Conservation (phyloP, 2,329 filamentous ascomycete species). For the Dactylellina parvicollis region DNA sequence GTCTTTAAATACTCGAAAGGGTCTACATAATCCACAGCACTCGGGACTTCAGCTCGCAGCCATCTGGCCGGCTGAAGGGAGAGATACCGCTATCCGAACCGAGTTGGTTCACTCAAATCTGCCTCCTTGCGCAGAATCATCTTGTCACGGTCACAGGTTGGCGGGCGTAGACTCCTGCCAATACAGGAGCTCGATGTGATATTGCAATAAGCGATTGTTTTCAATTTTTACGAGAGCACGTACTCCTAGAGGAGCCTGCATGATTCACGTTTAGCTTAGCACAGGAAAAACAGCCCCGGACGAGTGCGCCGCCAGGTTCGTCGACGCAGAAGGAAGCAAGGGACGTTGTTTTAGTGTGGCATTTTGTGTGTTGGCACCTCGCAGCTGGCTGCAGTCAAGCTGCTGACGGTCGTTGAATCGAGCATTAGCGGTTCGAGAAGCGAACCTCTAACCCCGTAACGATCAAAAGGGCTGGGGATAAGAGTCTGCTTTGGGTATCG, state of each 20-base stretch:
- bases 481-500: background rate
- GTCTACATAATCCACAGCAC: conserved; percentile 2
- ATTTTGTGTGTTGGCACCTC: conserved; percentile 42
- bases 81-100: conserved; percentile 1
- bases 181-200: conserved; percentile 35
- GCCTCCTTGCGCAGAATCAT: conserved; percentile 30
- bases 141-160: background rate
- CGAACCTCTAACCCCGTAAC: background rate
- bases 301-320: background rate
- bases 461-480: background rate
- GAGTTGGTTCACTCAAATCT: conserved; percentile 16
- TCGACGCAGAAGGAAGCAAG: conserved; percentile 19
- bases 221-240: background rate
- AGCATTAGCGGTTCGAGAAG: background rate
- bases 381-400: background rate
- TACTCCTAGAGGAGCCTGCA: conserved; percentile 10
- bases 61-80: background rate
- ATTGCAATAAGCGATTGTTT: background rate
- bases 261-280: background rate
- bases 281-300: background rate
- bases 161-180: conserved; percentile 16
- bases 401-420: background rate
- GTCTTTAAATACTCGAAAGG: conserved; percentile 51
- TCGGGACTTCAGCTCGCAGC: background rate
- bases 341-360: conserved; percentile 13